Percentiles rank a stretch among this genome's conserved stretches.
These are phyloP conservation scores for Poa annua DNA, from an alignment of 176 grass and related monocot genomes.

Conservation along the genomic window DNA sequence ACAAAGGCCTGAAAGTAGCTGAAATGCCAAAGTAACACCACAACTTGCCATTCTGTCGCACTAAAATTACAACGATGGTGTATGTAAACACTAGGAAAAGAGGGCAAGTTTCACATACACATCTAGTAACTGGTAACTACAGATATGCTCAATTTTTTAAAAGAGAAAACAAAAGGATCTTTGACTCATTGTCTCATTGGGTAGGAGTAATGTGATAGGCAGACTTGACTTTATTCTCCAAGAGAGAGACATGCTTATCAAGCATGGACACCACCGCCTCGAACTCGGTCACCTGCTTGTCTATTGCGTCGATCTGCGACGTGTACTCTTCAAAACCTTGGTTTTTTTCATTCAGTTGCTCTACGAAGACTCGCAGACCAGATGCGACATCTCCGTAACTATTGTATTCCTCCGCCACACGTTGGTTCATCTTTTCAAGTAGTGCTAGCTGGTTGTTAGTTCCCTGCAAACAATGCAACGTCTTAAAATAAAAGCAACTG, in stretches of 20 bases:
- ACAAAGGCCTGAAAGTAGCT: neutral
- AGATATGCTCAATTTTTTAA: neutral
- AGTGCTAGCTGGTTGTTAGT: conserved; percentile 75
- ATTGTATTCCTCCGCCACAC: conserved; percentile 71
- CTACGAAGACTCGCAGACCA: conserved; percentile 88
- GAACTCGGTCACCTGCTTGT: conserved; percentile 84
- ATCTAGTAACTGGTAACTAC: neutral
- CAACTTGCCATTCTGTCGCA: conserved; percentile 15
- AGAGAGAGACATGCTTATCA: conserved; percentile 70
- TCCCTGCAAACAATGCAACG: conserved; percentile 56
- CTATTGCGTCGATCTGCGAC: conserved; percentile 73
- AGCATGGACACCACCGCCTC: conserved; percentile 92
- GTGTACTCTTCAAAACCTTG: conserved; percentile 68
- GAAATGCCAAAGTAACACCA: conserved; percentile 18
- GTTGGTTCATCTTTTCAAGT: conserved; percentile 83
- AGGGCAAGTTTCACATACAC: neutral
- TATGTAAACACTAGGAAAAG: neutral
- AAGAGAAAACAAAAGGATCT: neutral
- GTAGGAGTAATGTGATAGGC: conserved; percentile 50
- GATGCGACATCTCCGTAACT: conserved; percentile 78
- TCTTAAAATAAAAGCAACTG: neutral
- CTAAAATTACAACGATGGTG: neutral
- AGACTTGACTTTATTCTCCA: conserved; percentile 87
- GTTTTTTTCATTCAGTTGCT: conserved; percentile 84
- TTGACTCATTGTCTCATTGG: conserved; percentile 34